A percentile compares a stretch with the other conserved stretches of the same genome.
phyloP scores from a whole-genome alignment of 495 filamentous ascomycete species.

The Talaromyces stipitatus region DNA sequence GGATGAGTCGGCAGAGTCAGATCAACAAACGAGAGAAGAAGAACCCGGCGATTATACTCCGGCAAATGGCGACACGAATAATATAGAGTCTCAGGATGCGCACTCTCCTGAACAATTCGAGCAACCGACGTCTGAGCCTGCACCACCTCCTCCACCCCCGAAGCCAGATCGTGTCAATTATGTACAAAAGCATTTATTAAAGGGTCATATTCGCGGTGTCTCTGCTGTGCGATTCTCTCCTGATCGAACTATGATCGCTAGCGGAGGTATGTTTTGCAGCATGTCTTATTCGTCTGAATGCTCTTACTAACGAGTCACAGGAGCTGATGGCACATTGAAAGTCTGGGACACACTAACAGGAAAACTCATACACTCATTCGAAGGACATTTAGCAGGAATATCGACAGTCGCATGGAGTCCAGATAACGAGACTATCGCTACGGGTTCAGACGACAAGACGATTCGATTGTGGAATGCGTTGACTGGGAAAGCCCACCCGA shows the following conservation, averaged over 20 bases:
- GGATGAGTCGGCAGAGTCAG: neutral
- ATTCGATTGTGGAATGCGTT: constrained; percentile 87
- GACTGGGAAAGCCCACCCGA: constrained; percentile 57
- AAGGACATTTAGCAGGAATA: constrained; percentile 87
- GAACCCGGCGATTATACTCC: constrained; percentile 1
- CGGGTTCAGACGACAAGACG: constrained; percentile 91
- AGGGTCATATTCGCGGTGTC: constrained; percentile 69
- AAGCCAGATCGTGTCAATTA: constrained; percentile 49
- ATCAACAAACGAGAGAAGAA: constrained; percentile 8
- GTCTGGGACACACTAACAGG: constrained; percentile 82
- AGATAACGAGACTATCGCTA: constrained; percentile 76
- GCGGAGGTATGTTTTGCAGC: constrained; percentile 51
- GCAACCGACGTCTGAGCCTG: constrained; percentile 14
- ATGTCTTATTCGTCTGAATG: constrained; percentile 1
- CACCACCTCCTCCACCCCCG: constrained; percentile 29
- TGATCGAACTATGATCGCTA: constrained; percentile 82
- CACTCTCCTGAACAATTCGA: constrained; percentile 1
- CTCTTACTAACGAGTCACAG: constrained; percentile 20
- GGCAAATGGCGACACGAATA: neutral
- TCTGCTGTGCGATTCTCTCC: constrained; percentile 88
- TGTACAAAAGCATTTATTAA: constrained; percentile 54
- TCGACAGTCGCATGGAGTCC: constrained; percentile 88
- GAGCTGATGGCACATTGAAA: constrained; percentile 81
- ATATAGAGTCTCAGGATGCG: constrained; percentile 5
- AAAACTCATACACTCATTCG: constrained; percentile 73